A percentile compares a stretch with the other conserved stretches of the same genome.
Evolutionary conservation across 2,329 filamentous ascomycete genomes (phyloP).

Genomic region (Capronia coronata): DNA sequence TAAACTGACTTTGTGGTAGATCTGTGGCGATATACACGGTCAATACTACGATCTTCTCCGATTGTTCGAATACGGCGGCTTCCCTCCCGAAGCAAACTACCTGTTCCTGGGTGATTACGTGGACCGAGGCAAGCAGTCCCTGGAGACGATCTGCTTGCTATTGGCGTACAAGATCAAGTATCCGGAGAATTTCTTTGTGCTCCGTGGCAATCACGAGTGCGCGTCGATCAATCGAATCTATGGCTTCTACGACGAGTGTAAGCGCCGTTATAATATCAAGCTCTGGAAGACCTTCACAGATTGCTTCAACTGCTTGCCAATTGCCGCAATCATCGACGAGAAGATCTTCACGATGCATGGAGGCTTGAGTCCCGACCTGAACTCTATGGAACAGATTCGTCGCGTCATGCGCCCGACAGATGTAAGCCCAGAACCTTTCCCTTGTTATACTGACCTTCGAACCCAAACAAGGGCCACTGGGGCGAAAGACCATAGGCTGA

Average conservation of each 20-base stretch:
- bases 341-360: slow-evolving; percentile 99
- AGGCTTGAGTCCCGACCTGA: slow-evolving; percentile 90
- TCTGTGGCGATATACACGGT: slow-evolving; percentile 97
- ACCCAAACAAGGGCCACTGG: not conserved
- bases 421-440: slow-evolving; percentile 55
- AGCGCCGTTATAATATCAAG: slow-evolving; percentile 98
- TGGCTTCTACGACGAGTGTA: slow-evolving; percentile 99
- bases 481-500: slow-evolving; percentile 2
- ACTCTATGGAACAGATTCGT: slow-evolving; percentile 99
- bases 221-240: slow-evolving; percentile 99
- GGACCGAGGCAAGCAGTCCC: slow-evolving; percentile 96
- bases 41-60: slow-evolving; percentile 98
- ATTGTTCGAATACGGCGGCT: slow-evolving; percentile 96
- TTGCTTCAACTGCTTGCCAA: slow-evolving; percentile 98
- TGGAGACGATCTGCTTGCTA: slow-evolving; percentile 95
- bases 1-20: slow-evolving; percentile 50
- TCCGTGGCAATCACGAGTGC: slow-evolving; percentile 98
- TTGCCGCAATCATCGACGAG: slow-evolving; percentile 97
- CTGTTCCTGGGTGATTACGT: slow-evolving; percentile 99
- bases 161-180: slow-evolving; percentile 99
- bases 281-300: slow-evolving; percentile 99
- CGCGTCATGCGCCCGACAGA: slow-evolving; percentile 98
- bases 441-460: not conserved
- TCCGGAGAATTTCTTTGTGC: slow-evolving; percentile 98
- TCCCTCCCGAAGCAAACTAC: slow-evolving; percentile 98